Base-by-base conservation (phyloP, 169 alveolate species). In the Plasmodium inui region DNA sequence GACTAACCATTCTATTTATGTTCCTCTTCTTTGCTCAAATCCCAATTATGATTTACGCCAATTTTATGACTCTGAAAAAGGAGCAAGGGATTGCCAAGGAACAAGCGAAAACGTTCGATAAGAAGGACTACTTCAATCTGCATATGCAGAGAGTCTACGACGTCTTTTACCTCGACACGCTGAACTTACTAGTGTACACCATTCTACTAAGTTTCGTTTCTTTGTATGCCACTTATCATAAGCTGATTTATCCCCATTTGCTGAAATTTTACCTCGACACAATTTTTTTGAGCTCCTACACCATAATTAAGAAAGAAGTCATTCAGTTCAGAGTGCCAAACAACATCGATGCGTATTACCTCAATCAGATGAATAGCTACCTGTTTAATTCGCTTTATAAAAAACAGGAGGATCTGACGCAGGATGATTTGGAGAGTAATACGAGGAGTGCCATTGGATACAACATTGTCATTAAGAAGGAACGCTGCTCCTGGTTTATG, bases 361-460 rank as follows among this genome's bases (percentile, higher is more conserved):
- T 89, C 6, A 89, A 89, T 46, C 82, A 89, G 37, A 79, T 89
- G 94, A 89, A 89, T 44, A 89, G 94, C 57, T 89, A 89, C 28
- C 37, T 89, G 72, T 89, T 89, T 67, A 89, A 89, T 34, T 34
- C 94, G 0, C 82, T 89, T 41, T 89, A 89, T 89, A 89, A 89
- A 12, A 78, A 89, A 34, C 94, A 89, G 82, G 81, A 79, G 3
- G 10, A 57, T 12, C 10, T 30, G 5, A 37, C 80, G 10, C 28
- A 90, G 34, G 95, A 85, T 82, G 78, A 90, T 46, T 32, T 94
- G 80, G 92, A 90, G 26, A 80, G 93, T 26, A 95, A 57, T 30
- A 84, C 95, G 32, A 89, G 90, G 79, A 91, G 95, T 46, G 88
- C 96, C 19, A 79, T 89, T 37, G 94, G 94, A 8, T 89, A 89